These are phyloP conservation scores for Phytophthora hibernalis DNA, from an alignment of 352 stramenopile species.

Conservation along the genomic window DNA sequence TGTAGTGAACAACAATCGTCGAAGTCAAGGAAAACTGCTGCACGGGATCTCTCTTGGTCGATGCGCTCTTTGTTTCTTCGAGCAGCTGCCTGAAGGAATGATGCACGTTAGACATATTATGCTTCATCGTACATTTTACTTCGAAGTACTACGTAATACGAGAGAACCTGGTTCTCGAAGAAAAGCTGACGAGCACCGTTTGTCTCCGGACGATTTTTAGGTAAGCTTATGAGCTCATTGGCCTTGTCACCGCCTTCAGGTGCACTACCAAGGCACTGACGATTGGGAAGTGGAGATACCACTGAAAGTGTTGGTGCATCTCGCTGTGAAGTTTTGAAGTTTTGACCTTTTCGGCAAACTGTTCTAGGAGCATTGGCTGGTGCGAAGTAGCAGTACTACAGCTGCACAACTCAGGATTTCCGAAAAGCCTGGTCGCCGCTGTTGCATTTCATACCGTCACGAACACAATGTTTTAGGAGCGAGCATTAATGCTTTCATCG, in stretches of 20 bases:
- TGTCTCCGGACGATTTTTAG: not conserved
- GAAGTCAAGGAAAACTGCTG: constrained; percentile 36
- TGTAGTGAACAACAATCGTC: not conserved
- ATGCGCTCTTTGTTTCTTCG: constrained; percentile 61
- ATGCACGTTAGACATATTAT: not conserved
- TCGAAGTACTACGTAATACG: too few relatives aligned
- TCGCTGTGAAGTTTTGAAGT: not conserved
- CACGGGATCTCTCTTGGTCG: constrained; percentile 43
- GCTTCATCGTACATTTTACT: too few relatives aligned
- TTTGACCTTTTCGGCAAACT: constrained; percentile 20
- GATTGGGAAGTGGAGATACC: constrained; percentile 4
- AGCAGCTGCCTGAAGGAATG: constrained; percentile 49
- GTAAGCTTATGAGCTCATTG: not conserved
- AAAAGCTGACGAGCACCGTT: constrained; percentile 52
- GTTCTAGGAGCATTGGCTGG: constrained; percentile 38
- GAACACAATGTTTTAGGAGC: not conserved
- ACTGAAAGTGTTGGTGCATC: not conserved
- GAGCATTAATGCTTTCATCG: not conserved
- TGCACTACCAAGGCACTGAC: not conserved
- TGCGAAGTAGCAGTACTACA: constrained; percentile 44
- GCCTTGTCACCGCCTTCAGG: not conserved
- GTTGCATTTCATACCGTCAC: not conserved
- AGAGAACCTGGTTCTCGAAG: constrained; percentile 76
- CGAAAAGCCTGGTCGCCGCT: constrained; percentile 38
- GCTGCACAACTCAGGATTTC: constrained; percentile 32